A percentile compares a stretch with the other conserved stretches of the same genome.
Evolutionary conservation across 345 rosid species (phyloP).

Genomic region (Trapa incisa): DNA sequence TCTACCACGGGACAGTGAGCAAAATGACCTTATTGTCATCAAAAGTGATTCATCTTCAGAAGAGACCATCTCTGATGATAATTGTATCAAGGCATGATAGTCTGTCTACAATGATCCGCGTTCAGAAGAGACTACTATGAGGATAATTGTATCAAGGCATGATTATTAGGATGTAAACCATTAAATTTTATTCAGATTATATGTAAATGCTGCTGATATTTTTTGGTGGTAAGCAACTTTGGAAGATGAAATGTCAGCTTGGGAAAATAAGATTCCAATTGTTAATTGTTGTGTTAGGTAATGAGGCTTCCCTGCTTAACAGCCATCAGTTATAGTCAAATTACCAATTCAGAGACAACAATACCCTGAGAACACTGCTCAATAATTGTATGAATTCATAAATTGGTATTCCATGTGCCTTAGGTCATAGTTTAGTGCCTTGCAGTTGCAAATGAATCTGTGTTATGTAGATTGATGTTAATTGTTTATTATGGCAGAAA

Average conservation of each 20-base stretch:
- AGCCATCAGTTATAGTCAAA: neutral
- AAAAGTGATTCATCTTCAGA: constrained; percentile 37
- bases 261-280: neutral
- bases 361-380: neutral
- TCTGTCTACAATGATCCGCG: constrained; percentile 19
- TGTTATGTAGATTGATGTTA: no score
- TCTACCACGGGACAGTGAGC: neutral
- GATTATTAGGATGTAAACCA: neutral
- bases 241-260: neutral
- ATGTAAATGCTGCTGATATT: neutral
- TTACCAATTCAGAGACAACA: neutral
- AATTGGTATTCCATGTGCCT: no score
- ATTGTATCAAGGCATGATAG: constrained; percentile 10
- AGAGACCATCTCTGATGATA: constrained; percentile 41
- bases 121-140: constrained; percentile 41
- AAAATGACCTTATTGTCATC: constrained; percentile 17
- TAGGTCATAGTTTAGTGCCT: no score
- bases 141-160: constrained; percentile 20
- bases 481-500: no score
- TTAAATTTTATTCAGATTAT: neutral
- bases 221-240: neutral
- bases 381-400: no score
- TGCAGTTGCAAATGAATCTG: no score
- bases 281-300: neutral
- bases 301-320: no score